These are phyloP conservation scores for Penicillium sp. DNA, from an alignment of 2,329 filamentous ascomycete species.

Conservation along the genomic window DNA sequence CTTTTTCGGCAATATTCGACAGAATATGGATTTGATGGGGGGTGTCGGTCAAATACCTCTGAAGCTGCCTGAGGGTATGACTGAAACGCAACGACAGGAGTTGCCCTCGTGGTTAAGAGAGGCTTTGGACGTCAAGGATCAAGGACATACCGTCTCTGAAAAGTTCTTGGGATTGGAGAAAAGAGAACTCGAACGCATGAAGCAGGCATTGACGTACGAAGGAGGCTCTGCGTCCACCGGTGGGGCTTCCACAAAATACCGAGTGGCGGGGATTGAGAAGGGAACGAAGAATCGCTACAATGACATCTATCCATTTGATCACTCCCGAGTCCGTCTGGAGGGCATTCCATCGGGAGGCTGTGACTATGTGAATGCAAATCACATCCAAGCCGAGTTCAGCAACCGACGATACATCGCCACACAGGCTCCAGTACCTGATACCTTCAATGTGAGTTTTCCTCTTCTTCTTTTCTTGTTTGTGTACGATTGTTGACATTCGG, in stretches of 20 bases:
- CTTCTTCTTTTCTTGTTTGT: not conserved
- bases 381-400: slow-evolving; percentile 75
- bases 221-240: slow-evolving; percentile 51
- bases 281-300: slow-evolving; percentile 96
- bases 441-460: slow-evolving; percentile 70
- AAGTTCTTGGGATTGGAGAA: slow-evolving; percentile 83
- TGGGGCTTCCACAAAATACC: slow-evolving; percentile 54
- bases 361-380: slow-evolving; percentile 95
- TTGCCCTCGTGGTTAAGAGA: slow-evolving; percentile 77
- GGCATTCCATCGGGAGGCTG: slow-evolving; percentile 68
- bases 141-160: slow-evolving; percentile 78
- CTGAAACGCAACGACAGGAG: slow-evolving; percentile 48
- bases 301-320: slow-evolving; percentile 95
- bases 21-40: slow-evolving; percentile 92
- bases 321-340: slow-evolving; percentile 80
- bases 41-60: slow-evolving; percentile 80
- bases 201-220: slow-evolving; percentile 67
- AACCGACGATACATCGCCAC: slow-evolving; percentile 95
- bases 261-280: slow-evolving; percentile 90
- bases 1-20: slow-evolving; percentile 94
- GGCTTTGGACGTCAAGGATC: slow-evolving; percentile 66
- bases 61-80: slow-evolving; percentile 58
- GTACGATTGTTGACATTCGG: not conserved
- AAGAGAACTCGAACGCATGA: slow-evolving; percentile 89
- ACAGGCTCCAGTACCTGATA: slow-evolving; percentile 88